These are phyloP conservation scores for Globisporangium radiosum DNA, from an alignment of 352 stramenopile genomes.

Conservation along the genomic window DNA sequence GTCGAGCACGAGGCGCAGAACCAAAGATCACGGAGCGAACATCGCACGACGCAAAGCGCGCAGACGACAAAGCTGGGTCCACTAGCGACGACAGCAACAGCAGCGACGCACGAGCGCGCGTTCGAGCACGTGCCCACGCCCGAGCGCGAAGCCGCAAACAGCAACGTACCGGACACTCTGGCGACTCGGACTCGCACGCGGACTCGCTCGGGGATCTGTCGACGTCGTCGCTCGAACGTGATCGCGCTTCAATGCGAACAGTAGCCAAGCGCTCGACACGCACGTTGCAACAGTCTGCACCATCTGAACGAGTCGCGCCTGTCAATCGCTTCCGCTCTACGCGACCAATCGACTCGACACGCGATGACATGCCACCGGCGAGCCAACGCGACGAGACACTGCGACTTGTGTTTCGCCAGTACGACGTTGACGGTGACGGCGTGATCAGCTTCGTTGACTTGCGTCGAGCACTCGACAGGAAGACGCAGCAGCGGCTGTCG, in stretches of 20 bases:
- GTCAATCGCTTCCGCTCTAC: no score
- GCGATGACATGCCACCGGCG: background rate
- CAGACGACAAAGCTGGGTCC: no score
- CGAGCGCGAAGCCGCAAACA: background rate
- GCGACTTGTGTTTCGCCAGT: slow-evolving; percentile 33
- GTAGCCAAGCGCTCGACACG: no score
- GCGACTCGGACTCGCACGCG: background rate
- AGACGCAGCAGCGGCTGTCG: slow-evolving; percentile 15
- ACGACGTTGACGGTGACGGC: slow-evolving; percentile 42
- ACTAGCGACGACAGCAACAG: background rate
- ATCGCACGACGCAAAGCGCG: no score
- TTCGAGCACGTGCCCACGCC: background rate
- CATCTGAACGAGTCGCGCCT: no score
- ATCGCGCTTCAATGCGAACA: no score
- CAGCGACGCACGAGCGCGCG: background rate
- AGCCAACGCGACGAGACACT: slow-evolving; percentile 14
- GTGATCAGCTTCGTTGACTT: slow-evolving; percentile 46
- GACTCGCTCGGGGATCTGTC: background rate
- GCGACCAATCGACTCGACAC: background rate
- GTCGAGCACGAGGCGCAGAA: no score
- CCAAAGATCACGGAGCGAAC: no score
- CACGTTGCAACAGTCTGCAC: no score
- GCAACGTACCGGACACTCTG: background rate
- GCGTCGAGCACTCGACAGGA: slow-evolving; percentile 23
- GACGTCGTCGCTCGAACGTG: background rate